phyloP scores from a whole-genome alignment of 108 stramenopile species.

The Nitzschia sp. region DNA sequence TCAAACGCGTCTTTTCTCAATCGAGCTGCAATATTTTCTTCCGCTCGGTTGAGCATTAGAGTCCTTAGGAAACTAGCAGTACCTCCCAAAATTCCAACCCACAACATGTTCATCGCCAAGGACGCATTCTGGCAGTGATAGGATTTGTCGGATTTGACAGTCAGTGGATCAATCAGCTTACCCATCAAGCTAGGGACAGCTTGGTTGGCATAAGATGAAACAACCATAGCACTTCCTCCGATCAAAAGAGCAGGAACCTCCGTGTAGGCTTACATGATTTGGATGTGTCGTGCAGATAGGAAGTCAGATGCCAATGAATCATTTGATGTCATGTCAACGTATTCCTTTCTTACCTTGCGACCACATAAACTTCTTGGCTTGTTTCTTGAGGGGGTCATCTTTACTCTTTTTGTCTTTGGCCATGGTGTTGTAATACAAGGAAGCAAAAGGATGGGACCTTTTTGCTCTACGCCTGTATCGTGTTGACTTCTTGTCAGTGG shows the following conservation, averaged over 20 bases:
- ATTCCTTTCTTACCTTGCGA: neutral
- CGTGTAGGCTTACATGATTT: neutral
- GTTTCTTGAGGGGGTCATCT: neutral
- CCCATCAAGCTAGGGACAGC: slow-evolving; percentile 69
- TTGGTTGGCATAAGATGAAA: slow-evolving; percentile 71
- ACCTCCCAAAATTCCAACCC: slow-evolving; percentile 75
- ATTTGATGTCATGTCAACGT: no score
- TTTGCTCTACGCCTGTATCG: no score
- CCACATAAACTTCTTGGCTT: slow-evolving; percentile 10
- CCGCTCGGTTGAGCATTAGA: slow-evolving; percentile 61
- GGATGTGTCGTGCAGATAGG: no score
- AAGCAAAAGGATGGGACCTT: neutral
- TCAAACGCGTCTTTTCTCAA: slow-evolving; percentile 60
- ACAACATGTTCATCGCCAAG: slow-evolving; percentile 16
- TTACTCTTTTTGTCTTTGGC: slow-evolving; percentile 1
- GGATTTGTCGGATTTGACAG: slow-evolving; percentile 10
- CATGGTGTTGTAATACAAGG: neutral
- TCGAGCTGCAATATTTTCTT: slow-evolving; percentile 70
- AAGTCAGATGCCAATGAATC: no score
- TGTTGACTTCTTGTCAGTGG: no score
- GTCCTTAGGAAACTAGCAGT: slow-evolving; percentile 76
- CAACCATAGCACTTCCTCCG: slow-evolving; percentile 73
- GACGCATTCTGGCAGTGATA: neutral
- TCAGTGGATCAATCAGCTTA: slow-evolving; percentile 63
- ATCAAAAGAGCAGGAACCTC: slow-evolving; percentile 59